Percentiles rank a stretch among this genome's conserved stretches.
phyloP scores from a whole-genome alignment of 768 basidiomycete species.

The Mycena alexandri region DNA sequence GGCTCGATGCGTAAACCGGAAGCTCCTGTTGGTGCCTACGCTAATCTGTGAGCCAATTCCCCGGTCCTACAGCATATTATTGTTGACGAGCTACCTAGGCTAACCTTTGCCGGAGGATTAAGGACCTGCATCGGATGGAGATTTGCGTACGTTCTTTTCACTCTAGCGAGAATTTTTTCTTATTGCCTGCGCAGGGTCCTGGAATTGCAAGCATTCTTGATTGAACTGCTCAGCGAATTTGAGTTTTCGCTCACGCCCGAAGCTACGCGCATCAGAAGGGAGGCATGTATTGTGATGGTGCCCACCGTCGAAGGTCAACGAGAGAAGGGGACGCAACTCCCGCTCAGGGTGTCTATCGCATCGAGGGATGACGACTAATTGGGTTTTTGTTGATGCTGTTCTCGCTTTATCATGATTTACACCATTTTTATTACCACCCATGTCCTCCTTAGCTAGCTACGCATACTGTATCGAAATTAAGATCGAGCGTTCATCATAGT shows the following conservation, averaged over 20 bases:
- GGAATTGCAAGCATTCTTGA: conserved; percentile 72
- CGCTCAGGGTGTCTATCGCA: conserved; percentile 53
- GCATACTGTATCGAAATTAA: conserved; percentile 31
- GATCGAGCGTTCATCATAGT: conserved; percentile 16
- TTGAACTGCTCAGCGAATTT: conserved; percentile 66
- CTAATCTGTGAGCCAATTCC: conserved; percentile 47
- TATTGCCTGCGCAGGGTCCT: conserved; percentile 46
- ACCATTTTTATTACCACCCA: conserved; percentile 22
- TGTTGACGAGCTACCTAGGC: conserved; percentile 28
- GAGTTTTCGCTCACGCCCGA: conserved; percentile 61
- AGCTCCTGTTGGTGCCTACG: conserved; percentile 47
- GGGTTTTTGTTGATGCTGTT: background rate
- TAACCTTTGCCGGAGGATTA: conserved; percentile 43
- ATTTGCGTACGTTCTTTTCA: conserved; percentile 41
- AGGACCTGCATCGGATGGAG: conserved; percentile 47
- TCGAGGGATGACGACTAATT: conserved; percentile 38
- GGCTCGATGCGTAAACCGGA: conserved; percentile 41
- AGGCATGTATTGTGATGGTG: conserved; percentile 56
- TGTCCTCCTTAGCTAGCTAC: conserved; percentile 20
- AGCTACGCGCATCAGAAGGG: conserved; percentile 51
- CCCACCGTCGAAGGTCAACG: conserved; percentile 58
- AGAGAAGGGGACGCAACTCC: conserved; percentile 57
- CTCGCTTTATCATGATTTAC: background rate
- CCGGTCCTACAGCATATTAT: background rate
- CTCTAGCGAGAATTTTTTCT: background rate